phyloP scores from a whole-genome alignment of 495 filamentous ascomycete genomes.

The Neurospora sp. region DNA sequence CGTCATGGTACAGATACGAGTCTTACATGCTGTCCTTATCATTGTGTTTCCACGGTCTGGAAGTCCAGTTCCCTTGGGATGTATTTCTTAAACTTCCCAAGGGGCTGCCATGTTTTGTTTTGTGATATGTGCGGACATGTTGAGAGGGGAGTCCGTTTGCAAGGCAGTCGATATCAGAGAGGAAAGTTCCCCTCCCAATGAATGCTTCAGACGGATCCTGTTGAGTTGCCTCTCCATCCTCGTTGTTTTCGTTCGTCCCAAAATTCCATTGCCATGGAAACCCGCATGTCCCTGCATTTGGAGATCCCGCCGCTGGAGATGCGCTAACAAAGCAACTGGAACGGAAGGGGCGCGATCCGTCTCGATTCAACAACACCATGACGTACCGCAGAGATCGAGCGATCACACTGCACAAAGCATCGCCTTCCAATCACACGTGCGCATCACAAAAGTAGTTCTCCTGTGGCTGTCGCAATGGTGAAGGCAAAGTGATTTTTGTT shows the following conservation, averaged over 20 bases:
- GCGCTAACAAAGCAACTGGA: constrained; percentile 16
- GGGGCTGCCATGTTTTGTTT: not conserved
- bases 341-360: constrained; percentile 5
- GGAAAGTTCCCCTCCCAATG: not conserved
- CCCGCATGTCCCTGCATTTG: not conserved
- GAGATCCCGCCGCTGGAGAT: not conserved
- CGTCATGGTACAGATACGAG: constrained; percentile 94
- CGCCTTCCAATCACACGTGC: constrained; percentile 4
- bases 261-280: not conserved
- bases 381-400: constrained; percentile 16
- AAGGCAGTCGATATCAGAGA: not conserved
- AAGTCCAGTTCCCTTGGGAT: not conserved
- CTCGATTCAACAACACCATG: constrained; percentile 13
- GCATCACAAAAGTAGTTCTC: not conserved
- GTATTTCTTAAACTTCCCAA: not conserved
- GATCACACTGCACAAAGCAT: constrained; percentile 1
- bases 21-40: constrained; percentile 46
- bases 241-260: not conserved
- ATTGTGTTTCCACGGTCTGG: not conserved
- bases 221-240: not conserved
- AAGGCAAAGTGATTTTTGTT: not conserved
- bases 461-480: not conserved
- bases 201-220: not conserved
- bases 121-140: not conserved
- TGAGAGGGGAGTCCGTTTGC: not conserved